Percentiles rank a stretch among this genome's conserved stretches.
Conservation (phyloP, 805 yeast genomes). For the Lachancea thermotolerans region DNA sequence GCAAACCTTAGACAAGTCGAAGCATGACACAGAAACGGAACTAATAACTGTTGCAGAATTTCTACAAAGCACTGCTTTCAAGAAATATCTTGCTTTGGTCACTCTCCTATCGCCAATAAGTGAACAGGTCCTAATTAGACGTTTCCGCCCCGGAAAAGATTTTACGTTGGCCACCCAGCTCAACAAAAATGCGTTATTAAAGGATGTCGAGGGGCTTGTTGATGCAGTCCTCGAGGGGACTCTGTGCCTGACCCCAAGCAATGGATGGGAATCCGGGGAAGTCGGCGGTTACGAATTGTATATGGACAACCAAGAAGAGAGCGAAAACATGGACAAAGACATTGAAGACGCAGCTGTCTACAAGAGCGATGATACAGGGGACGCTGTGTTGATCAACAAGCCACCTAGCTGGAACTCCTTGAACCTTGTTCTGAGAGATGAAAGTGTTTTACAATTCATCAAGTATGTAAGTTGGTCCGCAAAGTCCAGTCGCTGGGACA, state of each 20-base stretch:
- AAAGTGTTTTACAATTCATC: slow-evolving; percentile 80
- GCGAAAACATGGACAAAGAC: slow-evolving; percentile 38
- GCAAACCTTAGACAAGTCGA: slow-evolving; percentile 13
- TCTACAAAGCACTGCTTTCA: slow-evolving; percentile 54
- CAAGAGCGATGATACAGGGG: slow-evolving; percentile 51
- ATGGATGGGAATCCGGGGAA: slow-evolving; percentile 84
- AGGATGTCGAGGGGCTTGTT: slow-evolving; percentile 24
- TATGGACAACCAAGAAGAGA: slow-evolving; percentile 55
- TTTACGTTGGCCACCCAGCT: slow-evolving; percentile 77
- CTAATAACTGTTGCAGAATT: slow-evolving; percentile 51
- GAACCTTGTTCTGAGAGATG: slow-evolving; percentile 72
- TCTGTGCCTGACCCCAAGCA: slow-evolving; percentile 69
- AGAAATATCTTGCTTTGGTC: slow-evolving; percentile 58
- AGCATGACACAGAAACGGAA: slow-evolving; percentile 31
- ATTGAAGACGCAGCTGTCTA: slow-evolving; percentile 84
- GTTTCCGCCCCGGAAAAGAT: slow-evolving; percentile 94
- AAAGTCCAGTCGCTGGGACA: slow-evolving; percentile 89
- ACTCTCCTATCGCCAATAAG: slow-evolving; percentile 58
- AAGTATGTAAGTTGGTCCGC: slow-evolving; percentile 88
- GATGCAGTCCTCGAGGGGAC: slow-evolving; percentile 70
- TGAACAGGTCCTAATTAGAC: slow-evolving; percentile 65
- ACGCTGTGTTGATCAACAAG: slow-evolving; percentile 68
- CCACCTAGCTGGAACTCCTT: slow-evolving; percentile 82
- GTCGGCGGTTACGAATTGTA: slow-evolving; percentile 91
- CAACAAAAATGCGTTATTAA: slow-evolving; percentile 36